Percentiles rank a stretch among this genome's conserved stretches.
Evolutionary conservation across 495 filamentous ascomycete species (phyloP).

Genomic region (Rostrohypoxylon terebratum): DNA sequence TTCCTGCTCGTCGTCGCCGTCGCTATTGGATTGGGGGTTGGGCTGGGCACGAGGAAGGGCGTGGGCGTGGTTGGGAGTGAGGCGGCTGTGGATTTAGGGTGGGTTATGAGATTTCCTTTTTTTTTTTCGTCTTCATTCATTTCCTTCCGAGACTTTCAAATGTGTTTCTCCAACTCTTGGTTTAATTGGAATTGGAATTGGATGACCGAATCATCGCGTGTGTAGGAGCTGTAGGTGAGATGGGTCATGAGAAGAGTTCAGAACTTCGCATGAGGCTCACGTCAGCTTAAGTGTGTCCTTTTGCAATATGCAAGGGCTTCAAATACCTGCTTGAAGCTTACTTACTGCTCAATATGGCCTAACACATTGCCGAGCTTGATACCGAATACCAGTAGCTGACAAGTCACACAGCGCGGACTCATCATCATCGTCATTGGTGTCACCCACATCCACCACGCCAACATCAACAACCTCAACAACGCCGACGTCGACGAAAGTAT

Average conservation of each 20-base stretch:
- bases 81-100: conserved; percentile 15
- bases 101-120: conserved; percentile 2
- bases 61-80: background rate
- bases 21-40: conserved; percentile 50
- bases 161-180: background rate
- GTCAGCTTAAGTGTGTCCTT: conserved; percentile 16
- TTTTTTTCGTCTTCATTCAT: background rate
- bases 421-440: conserved; percentile 7
- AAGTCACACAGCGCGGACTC: conserved; percentile 8
- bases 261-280: conserved; percentile 13
- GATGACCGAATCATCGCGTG: background rate
- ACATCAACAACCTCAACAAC: conserved; percentile 23
- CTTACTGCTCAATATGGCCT: background rate
- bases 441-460: conserved; percentile 17
- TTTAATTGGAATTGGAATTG: background rate
- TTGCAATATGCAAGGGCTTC: background rate
- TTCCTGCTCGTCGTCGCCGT: conserved; percentile 47
- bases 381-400: conserved; percentile 8
- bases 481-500: conserved; percentile 14
- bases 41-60: conserved; percentile 36
- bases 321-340: background rate
- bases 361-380: background rate
- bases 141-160: too few species aligned
- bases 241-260: background rate
- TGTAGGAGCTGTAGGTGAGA: background rate